phyloP scores from a whole-genome alignment of 176 grass and related monocot species.

The Avena atlantica region DNA sequence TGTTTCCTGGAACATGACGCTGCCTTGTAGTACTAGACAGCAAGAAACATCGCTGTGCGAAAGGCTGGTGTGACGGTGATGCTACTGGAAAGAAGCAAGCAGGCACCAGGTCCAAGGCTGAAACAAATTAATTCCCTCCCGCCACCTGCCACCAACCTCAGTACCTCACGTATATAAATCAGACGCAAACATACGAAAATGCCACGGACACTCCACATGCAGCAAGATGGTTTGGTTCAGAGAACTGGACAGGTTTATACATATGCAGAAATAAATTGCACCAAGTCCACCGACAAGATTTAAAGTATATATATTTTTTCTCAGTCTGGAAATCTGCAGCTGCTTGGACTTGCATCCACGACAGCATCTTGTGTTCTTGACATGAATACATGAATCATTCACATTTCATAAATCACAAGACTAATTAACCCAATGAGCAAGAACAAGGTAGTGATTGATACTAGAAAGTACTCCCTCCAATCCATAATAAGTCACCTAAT shows the following conservation, averaged over 20 bases:
- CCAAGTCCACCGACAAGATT: conserved; percentile 34
- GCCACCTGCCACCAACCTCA: background rate
- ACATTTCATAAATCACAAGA: conserved; percentile 34
- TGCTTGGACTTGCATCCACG: conserved; percentile 39
- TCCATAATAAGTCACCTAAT: too few species aligned
- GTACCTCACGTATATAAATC: conserved; percentile 4
- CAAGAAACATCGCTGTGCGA: conserved; percentile 15
- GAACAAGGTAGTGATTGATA: conserved; percentile 41
- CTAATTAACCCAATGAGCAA: conserved; percentile 34
- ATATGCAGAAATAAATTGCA: conserved; percentile 27
- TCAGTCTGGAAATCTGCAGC: conserved; percentile 20
- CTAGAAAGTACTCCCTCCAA: background rate
- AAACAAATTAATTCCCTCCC: conserved; percentile 24
- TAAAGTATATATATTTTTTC: conserved; percentile 25
- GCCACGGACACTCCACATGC: conserved; percentile 41
- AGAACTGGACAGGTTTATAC: conserved; percentile 37
- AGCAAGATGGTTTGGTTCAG: conserved; percentile 47
- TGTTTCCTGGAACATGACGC: background rate
- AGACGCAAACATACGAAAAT: conserved; percentile 12
- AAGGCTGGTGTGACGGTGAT: conserved; percentile 18
- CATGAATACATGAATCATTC: conserved; percentile 19
- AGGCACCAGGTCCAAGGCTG: background rate
- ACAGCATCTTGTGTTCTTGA: conserved; percentile 44
- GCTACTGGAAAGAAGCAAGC: conserved; percentile 15
- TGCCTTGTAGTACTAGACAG: background rate